phyloP scores from a whole-genome alignment of 2,329 filamentous ascomycete genomes.

The Curvularia hawaiiensis region DNA sequence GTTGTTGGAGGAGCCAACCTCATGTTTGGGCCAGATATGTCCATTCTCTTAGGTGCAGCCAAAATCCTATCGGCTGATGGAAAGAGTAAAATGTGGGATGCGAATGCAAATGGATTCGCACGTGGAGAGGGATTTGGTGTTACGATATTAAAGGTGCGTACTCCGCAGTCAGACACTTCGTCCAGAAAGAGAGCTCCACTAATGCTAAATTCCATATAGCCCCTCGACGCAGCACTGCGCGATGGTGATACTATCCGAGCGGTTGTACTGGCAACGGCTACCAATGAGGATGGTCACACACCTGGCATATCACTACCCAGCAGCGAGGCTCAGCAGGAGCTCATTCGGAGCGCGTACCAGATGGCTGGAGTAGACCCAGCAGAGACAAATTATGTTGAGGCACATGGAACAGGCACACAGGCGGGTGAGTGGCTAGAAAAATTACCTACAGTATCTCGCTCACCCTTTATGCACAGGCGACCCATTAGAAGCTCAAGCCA shows the following conservation, averaged over 20 bases:
- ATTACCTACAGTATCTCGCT: neutral
- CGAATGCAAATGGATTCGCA: conserved; percentile 33
- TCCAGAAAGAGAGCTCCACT: neutral
- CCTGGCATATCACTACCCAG: conserved; percentile 64
- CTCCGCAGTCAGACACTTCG: neutral
- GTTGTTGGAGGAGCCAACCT: conserved; percentile 48
- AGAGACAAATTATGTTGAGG: conserved; percentile 38
- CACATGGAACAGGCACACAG: conserved; percentile 60
- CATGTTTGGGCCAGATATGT: conserved; percentile 30
- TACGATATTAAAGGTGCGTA: conserved; percentile 32
- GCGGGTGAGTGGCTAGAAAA: neutral
- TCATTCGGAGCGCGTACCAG: conserved; percentile 31
- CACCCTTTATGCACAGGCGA: conserved; percentile 33
- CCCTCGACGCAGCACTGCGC: conserved; percentile 27
- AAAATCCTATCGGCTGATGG: conserved; percentile 25
- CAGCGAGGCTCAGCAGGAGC: conserved; percentile 52
- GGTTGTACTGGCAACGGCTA: conserved; percentile 33
- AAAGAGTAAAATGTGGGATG: conserved; percentile 37
- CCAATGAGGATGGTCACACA: conserved; percentile 61
- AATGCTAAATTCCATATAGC: neutral
- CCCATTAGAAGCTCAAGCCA: conserved; percentile 35
- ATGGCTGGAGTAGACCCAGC: conserved; percentile 30
- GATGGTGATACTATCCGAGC: conserved; percentile 37
- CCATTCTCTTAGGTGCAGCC: conserved; percentile 7
- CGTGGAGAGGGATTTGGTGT: conserved; percentile 37